phyloP scores from a whole-genome alignment of 2,329 filamentous ascomycete species.

The Sporothrix variecibatus region DNA sequence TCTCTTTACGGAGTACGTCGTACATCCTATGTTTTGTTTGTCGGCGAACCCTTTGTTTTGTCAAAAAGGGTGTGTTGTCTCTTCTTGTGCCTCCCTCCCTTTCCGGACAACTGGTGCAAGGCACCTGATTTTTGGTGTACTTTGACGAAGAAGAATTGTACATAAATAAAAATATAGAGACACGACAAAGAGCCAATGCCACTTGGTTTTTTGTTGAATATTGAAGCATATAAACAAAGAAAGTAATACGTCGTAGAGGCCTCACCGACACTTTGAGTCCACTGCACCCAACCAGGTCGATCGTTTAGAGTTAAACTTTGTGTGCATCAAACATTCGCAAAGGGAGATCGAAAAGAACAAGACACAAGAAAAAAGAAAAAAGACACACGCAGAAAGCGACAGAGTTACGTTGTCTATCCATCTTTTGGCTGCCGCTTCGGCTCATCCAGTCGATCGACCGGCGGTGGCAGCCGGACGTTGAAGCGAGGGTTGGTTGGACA shows the following conservation, averaged over 20 bases:
- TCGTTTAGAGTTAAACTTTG: conserved; percentile 19
- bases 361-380: not conserved
- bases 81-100: conserved; percentile 3
- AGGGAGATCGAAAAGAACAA: not conserved
- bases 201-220: not conserved
- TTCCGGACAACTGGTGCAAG: not conserved
- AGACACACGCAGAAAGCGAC: not conserved
- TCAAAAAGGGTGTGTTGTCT: conserved; percentile 7
- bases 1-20: no score
- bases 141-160: not conserved
- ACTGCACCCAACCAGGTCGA: not conserved
- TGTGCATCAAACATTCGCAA: not conserved
- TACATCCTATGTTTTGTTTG: no score
- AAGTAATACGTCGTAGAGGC: not conserved
- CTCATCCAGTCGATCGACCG: conserved; percentile 16
- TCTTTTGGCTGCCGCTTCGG: not conserved
- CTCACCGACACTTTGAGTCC: not conserved
- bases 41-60: conserved; percentile 10
- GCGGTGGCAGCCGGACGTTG: not conserved
- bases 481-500: conserved; percentile 11
- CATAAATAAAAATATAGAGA: not conserved
- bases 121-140: not conserved
- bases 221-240: not conserved
- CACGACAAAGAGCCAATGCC: not conserved
- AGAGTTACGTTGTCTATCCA: not conserved